A percentile compares a stretch with the other conserved stretches of the same genome.
These are phyloP conservation scores for Apiotrichum domesticum DNA, from an alignment of 1,284 basidiomycete species.

Conservation along the genomic window DNA sequence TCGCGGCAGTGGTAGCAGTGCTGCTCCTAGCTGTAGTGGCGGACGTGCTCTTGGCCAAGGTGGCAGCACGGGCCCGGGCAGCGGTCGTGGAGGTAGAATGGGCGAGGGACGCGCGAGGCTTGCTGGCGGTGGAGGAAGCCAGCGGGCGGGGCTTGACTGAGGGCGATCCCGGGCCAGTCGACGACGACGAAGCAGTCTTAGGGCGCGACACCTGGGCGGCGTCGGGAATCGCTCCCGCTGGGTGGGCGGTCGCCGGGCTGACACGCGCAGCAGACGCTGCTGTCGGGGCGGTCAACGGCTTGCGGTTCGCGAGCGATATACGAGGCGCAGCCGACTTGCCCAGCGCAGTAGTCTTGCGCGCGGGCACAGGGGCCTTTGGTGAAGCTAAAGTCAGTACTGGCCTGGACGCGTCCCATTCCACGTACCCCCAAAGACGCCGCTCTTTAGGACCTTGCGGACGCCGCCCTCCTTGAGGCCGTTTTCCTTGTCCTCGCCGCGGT, in stretches of 20 bases:
- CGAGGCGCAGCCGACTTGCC: constrained; percentile 5
- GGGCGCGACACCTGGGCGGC: constrained; percentile 4
- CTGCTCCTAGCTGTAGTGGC: neutral
- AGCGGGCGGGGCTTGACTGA: constrained; percentile 3
- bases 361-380: constrained; percentile 12
- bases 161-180: constrained; percentile 14
- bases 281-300: constrained; percentile 19
- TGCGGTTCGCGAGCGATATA: constrained; percentile 15
- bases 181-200: constrained; percentile 14
- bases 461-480: constrained; percentile 21
- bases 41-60: neutral
- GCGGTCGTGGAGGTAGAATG: constrained; percentile 3
- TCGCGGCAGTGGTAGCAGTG: neutral
- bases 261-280: constrained; percentile 14
- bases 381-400: constrained; percentile 1
- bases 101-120: constrained; percentile 6
- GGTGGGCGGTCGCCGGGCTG: neutral
- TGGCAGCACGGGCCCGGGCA: neutral
- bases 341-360: constrained; percentile 7
- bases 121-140: constrained; percentile 4
- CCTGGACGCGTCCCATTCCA: neutral
- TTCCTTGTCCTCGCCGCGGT: constrained; percentile 10
- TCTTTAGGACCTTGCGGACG: constrained; percentile 41
- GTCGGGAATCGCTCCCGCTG: neutral
- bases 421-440: constrained; percentile 40